A percentile compares a stretch with the other conserved stretches of the same genome.
Evolutionary conservation across 2,329 filamentous ascomycete genomes (phyloP).

Genomic region (Bipolaris bicolor): DNA sequence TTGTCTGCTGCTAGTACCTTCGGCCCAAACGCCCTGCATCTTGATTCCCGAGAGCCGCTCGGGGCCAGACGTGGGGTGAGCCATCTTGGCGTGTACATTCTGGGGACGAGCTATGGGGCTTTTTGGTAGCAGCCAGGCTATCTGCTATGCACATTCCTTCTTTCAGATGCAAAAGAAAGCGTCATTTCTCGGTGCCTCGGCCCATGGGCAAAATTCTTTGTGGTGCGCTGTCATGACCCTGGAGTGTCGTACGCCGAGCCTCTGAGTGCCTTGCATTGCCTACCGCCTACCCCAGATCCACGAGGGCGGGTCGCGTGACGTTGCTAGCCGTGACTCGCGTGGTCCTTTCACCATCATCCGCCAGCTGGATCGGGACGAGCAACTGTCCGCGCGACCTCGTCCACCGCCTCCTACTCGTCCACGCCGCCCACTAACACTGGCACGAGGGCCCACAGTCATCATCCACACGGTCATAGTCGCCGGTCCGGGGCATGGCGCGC

Average conservation of each 20-base stretch:
- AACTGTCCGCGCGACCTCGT: conserved; percentile 11
- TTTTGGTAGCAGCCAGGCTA: too few species aligned
- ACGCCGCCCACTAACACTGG: conserved; percentile 12
- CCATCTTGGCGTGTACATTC: not conserved
- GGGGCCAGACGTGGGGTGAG: not conserved
- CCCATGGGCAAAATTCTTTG: not conserved
- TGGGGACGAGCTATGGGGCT: too few species aligned
- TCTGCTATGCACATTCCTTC: not conserved
- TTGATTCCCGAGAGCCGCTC: not conserved
- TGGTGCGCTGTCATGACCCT: not conserved
- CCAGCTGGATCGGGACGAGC: conserved; percentile 12
- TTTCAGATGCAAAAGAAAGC: not conserved
- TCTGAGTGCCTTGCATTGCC: conserved; percentile 16
- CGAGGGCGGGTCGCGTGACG: conserved; percentile 17
- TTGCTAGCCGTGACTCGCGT: conserved; percentile 17
- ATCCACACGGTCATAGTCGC: conserved; percentile 3
- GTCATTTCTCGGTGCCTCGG: not conserved
- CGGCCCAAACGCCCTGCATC: not conserved
- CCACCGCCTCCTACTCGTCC: conserved; percentile 16
- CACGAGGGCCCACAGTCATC: conserved; percentile 16
- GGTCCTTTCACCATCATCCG: conserved; percentile 17
- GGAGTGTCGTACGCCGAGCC: conserved; percentile 3
- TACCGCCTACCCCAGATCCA: conserved; percentile 9
- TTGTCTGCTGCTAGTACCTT: not conserved
- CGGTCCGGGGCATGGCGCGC: conserved; percentile 6